A percentile compares a stretch with the other conserved stretches of the same genome.
phyloP scores from a whole-genome alignment of 305 asterid species.

The Plantago lanceolata region DNA sequence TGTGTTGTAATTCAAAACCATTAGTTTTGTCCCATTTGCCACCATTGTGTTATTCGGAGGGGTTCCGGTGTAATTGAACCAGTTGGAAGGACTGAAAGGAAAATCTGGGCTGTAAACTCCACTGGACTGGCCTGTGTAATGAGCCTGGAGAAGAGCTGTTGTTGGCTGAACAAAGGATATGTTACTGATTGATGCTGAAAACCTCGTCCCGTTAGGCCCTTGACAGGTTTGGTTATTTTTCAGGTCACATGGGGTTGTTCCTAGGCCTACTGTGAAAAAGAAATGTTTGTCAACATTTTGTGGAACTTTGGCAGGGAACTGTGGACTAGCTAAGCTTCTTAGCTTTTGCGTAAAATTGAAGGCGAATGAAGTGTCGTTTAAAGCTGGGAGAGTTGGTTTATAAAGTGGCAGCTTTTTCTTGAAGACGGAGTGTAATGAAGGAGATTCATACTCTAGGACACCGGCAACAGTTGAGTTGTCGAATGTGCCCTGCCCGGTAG shows the following conservation, averaged over 20 bases:
- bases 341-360: constrained; percentile 29
- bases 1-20: constrained; percentile 40
- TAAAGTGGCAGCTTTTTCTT: constrained; percentile 28
- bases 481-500: constrained; percentile 40
- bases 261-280: constrained; percentile 48
- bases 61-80: constrained; percentile 49
- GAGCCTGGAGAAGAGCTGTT: constrained; percentile 47
- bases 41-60: constrained; percentile 52
- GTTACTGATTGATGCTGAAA: constrained; percentile 46
- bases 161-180: constrained; percentile 41
- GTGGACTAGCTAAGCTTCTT: constrained; percentile 29
- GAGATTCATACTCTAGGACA: constrained; percentile 37
- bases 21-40: constrained; percentile 39
- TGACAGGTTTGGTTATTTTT: constrained; percentile 38
- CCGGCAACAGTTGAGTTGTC: constrained; percentile 48
- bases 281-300: constrained; percentile 31
- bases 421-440: constrained; percentile 1
- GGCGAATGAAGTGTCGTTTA: constrained; percentile 41
- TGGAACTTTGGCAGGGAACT: constrained; percentile 45
- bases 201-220: constrained; percentile 43
- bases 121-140: constrained; percentile 35
- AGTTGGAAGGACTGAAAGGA: constrained; percentile 32
- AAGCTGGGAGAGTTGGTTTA: constrained; percentile 38
- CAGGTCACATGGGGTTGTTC: constrained; percentile 39
- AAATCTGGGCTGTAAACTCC: constrained; percentile 40